Evolutionary conservation across 2,329 filamentous ascomycete species (phyloP).

Genomic region (Neonectria coccinea): DNA sequence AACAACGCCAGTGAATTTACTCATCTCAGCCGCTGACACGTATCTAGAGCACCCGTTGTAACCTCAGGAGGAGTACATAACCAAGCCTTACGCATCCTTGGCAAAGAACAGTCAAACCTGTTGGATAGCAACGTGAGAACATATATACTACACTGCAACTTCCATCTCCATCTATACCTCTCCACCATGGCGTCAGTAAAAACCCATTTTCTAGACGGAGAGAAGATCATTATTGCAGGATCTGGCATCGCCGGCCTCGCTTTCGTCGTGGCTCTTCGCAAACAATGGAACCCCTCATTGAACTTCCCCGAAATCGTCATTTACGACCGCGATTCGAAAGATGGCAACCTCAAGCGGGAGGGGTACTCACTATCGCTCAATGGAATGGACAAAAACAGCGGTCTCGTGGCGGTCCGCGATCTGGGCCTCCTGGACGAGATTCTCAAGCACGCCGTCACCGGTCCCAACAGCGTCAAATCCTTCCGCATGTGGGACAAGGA

Average conservation of each 20-base stretch:
- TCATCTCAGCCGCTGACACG: neutral
- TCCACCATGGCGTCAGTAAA: neutral
- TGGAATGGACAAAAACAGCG: constrained; percentile 16
- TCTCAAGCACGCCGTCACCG: constrained; percentile 8
- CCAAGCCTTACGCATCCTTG: neutral
- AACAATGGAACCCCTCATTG: constrained; percentile 8
- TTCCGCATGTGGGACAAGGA: constrained; percentile 22
- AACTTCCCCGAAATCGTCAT: constrained; percentile 15
- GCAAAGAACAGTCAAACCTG: neutral
- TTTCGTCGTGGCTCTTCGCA: constrained; percentile 11
- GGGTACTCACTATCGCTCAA: constrained; percentile 19
- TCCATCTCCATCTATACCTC: neutral
- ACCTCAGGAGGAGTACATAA: neutral
- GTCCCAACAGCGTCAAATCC: constrained; percentile 7
- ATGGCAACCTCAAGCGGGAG: constrained; percentile 3
- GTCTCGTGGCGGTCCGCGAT: constrained; percentile 14
- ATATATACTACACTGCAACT: neutral
- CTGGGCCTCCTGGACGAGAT: constrained; percentile 12
- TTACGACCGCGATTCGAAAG: constrained; percentile 15
- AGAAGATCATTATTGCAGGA: constrained; percentile 18
- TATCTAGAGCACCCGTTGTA: neutral
- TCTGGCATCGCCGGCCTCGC: constrained; percentile 18
- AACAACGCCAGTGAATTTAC: neutral
- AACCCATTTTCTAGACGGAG: constrained; percentile 12
- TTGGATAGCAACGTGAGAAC: neutral